phyloP scores from a whole-genome alignment of 1,284 basidiomycete species.

The Heterobasidion parviporum region DNA sequence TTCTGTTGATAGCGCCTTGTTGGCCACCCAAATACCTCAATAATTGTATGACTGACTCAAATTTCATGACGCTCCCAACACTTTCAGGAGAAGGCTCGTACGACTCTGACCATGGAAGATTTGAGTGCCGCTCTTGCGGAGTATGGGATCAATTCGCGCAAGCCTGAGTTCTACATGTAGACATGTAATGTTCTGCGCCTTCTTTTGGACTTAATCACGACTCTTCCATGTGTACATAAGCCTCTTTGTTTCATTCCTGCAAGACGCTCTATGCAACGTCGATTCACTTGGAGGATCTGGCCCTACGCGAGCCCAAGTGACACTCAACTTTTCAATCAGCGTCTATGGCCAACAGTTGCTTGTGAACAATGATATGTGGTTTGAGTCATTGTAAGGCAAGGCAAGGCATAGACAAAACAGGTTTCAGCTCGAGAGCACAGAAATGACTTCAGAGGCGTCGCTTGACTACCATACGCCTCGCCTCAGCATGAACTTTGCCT shows the following conservation, averaged over 20 bases:
- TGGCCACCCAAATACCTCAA: not conserved
- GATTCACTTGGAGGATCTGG: too few relatives aligned
- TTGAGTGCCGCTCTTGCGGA: constrained; percentile 87
- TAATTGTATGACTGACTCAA: not conserved
- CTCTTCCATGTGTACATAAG: not conserved
- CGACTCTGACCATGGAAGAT: constrained; percentile 98
- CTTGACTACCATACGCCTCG: not conserved
- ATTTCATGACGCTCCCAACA: not conserved
- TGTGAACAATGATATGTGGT: too few relatives aligned
- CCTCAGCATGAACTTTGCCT: not conserved
- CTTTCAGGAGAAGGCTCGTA: constrained; percentile 80
- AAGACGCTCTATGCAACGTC: too few relatives aligned
- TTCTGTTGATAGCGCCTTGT: not conserved
- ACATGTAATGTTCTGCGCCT: not conserved
- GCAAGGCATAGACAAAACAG: too few relatives aligned
- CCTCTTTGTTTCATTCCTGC: not conserved
- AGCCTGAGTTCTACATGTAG: constrained; percentile 83
- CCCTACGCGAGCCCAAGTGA: too few relatives aligned
- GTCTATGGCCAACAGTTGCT: too few relatives aligned
- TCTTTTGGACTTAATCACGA: not conserved
- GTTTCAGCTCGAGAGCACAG: too few relatives aligned
- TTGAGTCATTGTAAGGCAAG: too few relatives aligned
- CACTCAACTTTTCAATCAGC: too few relatives aligned
- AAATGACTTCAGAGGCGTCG: too few relatives aligned
- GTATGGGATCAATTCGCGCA: constrained; percentile 92